Evolutionary conservation across 2,329 filamentous ascomycete genomes (phyloP).

Genomic region (Fusarium nisikadoi): DNA sequence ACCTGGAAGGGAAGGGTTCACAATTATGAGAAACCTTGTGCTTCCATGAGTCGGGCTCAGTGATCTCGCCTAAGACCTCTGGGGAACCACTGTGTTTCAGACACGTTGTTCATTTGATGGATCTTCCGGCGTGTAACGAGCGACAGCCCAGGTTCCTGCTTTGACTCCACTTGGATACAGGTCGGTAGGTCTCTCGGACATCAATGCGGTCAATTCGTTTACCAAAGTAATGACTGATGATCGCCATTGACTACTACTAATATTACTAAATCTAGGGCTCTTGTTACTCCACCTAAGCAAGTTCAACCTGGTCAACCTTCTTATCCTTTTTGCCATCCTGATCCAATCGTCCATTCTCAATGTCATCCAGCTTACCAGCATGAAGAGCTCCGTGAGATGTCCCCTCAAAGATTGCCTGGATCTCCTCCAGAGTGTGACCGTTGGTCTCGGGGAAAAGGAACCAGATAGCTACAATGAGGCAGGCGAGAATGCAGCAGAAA

Average conservation of each 20-base stretch:
- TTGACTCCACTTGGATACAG: too few relatives aligned
- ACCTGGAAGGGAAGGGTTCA: too few relatives aligned
- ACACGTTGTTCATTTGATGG: not conserved
- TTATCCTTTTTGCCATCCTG: slow-evolving; percentile 21
- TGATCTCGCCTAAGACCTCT: accelerated
- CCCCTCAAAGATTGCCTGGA: slow-evolving; percentile 46
- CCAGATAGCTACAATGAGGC: slow-evolving; percentile 49
- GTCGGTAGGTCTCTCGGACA: not conserved
- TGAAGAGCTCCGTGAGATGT: not conserved
- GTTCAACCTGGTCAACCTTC: slow-evolving; percentile 32
- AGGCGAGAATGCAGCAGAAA: slow-evolving; percentile 50
- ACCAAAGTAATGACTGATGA: not conserved
- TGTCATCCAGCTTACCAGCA: slow-evolving; percentile 15
- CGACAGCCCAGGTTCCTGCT: not conserved
- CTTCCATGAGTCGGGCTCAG: not conserved
- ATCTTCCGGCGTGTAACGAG: not conserved
- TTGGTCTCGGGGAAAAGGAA: slow-evolving; percentile 52
- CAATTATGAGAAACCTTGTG: too few relatives aligned
- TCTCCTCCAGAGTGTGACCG: slow-evolving; percentile 46
- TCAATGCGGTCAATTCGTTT: not conserved
- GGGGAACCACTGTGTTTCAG: too few relatives aligned
- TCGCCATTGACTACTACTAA: not conserved
- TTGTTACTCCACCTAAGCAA: not conserved
- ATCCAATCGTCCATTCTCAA: slow-evolving; percentile 10
- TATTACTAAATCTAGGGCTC: too few relatives aligned